These are phyloP conservation scores for Cutaneotrichosporon sp. DNA, from an alignment of 1,284 basidiomycete species.

Conservation along the genomic window DNA sequence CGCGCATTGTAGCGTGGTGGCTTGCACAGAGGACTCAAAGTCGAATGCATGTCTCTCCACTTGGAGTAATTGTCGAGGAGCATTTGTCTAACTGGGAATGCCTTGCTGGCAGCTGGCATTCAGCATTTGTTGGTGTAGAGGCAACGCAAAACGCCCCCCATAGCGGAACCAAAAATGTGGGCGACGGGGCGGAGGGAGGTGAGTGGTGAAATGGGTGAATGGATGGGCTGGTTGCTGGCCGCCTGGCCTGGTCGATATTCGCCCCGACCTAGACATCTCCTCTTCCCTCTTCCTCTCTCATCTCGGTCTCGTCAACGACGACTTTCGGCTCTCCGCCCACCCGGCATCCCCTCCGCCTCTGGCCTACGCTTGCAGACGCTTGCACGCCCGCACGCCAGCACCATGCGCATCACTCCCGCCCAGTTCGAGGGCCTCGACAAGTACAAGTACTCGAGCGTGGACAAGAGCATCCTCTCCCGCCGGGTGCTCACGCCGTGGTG, in stretches of 20 bases:
- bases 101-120: too few relatives aligned
- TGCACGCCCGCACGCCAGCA: conserved; percentile 6
- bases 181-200: neutral
- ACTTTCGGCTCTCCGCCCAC: conserved; percentile 9
- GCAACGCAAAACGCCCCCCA: neutral
- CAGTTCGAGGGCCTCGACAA: conserved; percentile 57
- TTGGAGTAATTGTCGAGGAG: too few relatives aligned
- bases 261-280: neutral
- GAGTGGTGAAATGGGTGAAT: neutral
- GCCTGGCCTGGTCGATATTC: too few relatives aligned
- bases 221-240: too few relatives aligned
- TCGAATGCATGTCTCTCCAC: too few relatives aligned
- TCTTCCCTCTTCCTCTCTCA: neutral
- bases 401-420: conserved; percentile 50
- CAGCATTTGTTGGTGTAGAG: too few relatives aligned
- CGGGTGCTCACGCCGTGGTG: conserved; percentile 83
- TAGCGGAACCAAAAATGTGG: conserved; percentile 5
- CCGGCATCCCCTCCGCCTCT: conserved; percentile 1
- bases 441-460: conserved; percentile 62
- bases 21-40: too few relatives aligned
- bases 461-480: conserved; percentile 56
- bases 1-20: too few relatives aligned
- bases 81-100: too few relatives aligned
- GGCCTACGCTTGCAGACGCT: conserved; percentile 2
- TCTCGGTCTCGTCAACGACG: conserved; percentile 4